phyloP scores from a whole-genome alignment of 306 rosid genomes.

The Boehmeria nivea region DNA sequence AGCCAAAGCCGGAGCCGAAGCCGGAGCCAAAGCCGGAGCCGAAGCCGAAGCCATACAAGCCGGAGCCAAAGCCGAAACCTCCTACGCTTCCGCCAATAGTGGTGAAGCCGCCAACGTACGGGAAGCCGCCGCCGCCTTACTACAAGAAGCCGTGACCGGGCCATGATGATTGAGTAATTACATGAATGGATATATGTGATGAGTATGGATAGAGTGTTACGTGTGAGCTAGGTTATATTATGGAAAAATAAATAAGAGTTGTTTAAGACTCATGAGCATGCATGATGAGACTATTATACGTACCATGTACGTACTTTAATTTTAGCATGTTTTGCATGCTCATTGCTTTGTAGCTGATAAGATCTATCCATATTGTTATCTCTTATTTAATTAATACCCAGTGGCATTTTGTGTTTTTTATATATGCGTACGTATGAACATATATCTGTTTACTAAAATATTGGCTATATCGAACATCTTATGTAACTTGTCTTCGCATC shows the following conservation, averaged over 20 bases:
- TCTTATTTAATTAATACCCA: too few relatives aligned
- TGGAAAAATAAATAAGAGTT: not conserved
- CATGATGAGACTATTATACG: not conserved
- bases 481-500: too few relatives aligned
- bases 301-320: not conserved
- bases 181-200: not conserved
- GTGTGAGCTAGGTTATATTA: too few relatives aligned
- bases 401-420: too few relatives aligned
- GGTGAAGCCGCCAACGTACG: not conserved
- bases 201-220: not conserved
- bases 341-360: not conserved
- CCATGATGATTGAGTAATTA: not conserved
- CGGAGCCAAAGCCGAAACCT: not conserved
- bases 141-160: not conserved
- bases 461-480: too few relatives aligned
- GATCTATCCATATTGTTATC: too few relatives aligned
- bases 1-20: too few relatives aligned
- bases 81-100: not conserved
- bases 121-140: constrained; percentile 13
- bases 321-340: too few relatives aligned
- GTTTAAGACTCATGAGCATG: not conserved
- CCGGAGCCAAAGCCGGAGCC: not conserved
- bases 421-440: too few relatives aligned
- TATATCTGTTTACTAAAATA: too few relatives aligned
- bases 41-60: not conserved